phyloP scores from a whole-genome alignment of 805 yeast species.

The Starmera amethionina region DNA sequence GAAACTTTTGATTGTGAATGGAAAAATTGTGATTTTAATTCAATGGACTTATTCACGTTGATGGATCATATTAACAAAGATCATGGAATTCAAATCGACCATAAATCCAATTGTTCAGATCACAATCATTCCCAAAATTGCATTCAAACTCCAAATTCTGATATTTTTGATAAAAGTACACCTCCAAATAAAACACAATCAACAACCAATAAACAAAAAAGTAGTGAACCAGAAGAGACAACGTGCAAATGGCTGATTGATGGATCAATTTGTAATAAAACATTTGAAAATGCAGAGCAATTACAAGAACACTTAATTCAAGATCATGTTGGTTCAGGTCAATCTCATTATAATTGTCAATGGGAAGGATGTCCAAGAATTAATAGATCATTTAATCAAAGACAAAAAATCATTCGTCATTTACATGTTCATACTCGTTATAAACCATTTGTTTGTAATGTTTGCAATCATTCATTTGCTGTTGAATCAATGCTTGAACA shows the following conservation, averaged over 20 bases:
- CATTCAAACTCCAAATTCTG: slow-evolving; percentile 1
- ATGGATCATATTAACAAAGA: slow-evolving; percentile 46
- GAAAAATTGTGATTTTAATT: slow-evolving; percentile 56
- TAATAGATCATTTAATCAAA: slow-evolving; percentile 57
- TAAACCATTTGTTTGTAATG: slow-evolving; percentile 64
- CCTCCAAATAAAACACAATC: slow-evolving; percentile 1
- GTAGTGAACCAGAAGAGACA: slow-evolving; percentile 9
- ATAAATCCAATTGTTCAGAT: slow-evolving; percentile 13
- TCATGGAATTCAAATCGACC: slow-evolving; percentile 30
- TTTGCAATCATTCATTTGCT: slow-evolving; percentile 66
- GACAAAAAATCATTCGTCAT: slow-evolving; percentile 82
- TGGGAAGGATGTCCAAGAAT: slow-evolving; percentile 75
- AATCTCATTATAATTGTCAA: slow-evolving; percentile 54
- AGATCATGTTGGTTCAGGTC: slow-evolving; percentile 67
- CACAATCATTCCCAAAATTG: not conserved
- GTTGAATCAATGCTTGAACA: slow-evolving; percentile 70
- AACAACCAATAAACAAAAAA: slow-evolving; percentile 2
- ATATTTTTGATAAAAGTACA: not conserved
- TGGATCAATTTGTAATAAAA: slow-evolving; percentile 32
- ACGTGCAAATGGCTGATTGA: slow-evolving; percentile 13
- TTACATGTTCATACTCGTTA: slow-evolving; percentile 81
- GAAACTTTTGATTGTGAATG: slow-evolving; percentile 49
- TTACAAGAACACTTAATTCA: slow-evolving; percentile 63
- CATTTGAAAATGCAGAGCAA: slow-evolving; percentile 44
- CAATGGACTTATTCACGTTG: slow-evolving; percentile 42